Percentiles rank a stretch among this genome's conserved stretches.
phyloP scores from a whole-genome alignment of 495 filamentous ascomycete species.

The Astrothelium macrocarpum region DNA sequence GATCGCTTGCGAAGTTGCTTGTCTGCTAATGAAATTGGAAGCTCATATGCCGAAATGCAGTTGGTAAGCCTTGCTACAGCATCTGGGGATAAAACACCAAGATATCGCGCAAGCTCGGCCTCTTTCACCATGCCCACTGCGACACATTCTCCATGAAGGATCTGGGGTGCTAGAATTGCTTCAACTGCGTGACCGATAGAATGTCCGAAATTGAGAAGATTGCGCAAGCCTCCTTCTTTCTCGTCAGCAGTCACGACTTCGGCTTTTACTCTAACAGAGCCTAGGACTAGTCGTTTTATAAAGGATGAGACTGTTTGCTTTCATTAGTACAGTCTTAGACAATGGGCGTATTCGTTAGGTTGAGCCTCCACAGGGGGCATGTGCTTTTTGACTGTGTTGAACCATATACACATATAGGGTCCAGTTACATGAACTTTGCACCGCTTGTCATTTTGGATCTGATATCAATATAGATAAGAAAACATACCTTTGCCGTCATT shows the following conservation, averaged over 20 bases:
- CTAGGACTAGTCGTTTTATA: constrained; percentile 78
- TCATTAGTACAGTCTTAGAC: not conserved
- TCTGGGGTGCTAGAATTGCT: constrained; percentile 88
- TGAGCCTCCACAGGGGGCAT: too few relatives aligned
- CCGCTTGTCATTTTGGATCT: too few relatives aligned
- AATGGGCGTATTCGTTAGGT: too few relatives aligned
- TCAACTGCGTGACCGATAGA: constrained; percentile 97
- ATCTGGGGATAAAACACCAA: constrained; percentile 76
- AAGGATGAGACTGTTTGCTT: constrained; percentile 21
- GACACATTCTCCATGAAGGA: constrained; percentile 90
- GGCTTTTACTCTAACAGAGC: constrained; percentile 83
- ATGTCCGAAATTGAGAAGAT: constrained; percentile 94
- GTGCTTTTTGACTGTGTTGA: not conserved
- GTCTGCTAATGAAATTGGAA: constrained; percentile 80
- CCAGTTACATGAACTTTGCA: too few relatives aligned
- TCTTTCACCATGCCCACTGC: constrained; percentile 98
- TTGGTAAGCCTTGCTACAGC: constrained; percentile 86
- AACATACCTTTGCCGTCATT: not conserved
- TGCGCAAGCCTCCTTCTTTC: constrained; percentile 85
- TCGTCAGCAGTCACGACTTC: constrained; percentile 89
- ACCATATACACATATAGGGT: too few relatives aligned
- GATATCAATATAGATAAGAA: too few relatives aligned
- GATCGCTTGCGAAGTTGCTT: constrained; percentile 76
- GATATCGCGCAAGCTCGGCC: constrained; percentile 81
- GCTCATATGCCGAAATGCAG: constrained; percentile 83